These are phyloP conservation scores for Sporothrix curviconia DNA, from an alignment of 2,329 filamentous ascomycete genomes.

Conservation along the genomic window DNA sequence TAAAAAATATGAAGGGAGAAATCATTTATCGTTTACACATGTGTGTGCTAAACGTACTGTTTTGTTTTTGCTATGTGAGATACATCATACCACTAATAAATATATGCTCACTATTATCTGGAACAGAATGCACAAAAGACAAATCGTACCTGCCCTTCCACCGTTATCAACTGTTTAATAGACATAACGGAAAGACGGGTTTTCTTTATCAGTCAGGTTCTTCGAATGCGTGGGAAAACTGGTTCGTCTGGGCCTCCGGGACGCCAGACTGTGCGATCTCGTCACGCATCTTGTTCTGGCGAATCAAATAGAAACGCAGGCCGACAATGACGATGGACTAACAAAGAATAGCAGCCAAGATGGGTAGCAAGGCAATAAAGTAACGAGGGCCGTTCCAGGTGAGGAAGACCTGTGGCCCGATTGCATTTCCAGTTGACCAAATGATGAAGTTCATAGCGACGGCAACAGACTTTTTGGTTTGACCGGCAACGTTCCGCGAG, in stretches of 20 bases:
- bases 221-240: constrained; percentile 50
- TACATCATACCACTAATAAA: no score
- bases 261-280: constrained; percentile 36
- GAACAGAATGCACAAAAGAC: no score
- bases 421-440: constrained; percentile 43
- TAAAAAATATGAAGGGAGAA: no score
- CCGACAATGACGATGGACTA: constrained; percentile 52
- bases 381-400: constrained; percentile 56
- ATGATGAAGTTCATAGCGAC: constrained; percentile 65
- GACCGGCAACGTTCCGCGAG: constrained; percentile 62
- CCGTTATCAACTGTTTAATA: constrained; percentile 20
- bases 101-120: no score
- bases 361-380: constrained; percentile 62
- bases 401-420: constrained; percentile 59
- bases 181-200: constrained; percentile 53
- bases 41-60: no score
- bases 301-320: constrained; percentile 50
- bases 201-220: constrained; percentile 58
- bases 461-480: constrained; percentile 65
- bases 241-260: constrained; percentile 32
- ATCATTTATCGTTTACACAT: no score
- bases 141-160: no score
- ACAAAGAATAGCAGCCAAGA: constrained; percentile 58
- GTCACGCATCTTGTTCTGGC: constrained; percentile 53
- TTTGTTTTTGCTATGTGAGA: no score